A percentile compares a stretch with the other conserved stretches of the same genome.
Conservation (phyloP, 495 filamentous ascomycete genomes). For the Aspergillus diversus region DNA sequence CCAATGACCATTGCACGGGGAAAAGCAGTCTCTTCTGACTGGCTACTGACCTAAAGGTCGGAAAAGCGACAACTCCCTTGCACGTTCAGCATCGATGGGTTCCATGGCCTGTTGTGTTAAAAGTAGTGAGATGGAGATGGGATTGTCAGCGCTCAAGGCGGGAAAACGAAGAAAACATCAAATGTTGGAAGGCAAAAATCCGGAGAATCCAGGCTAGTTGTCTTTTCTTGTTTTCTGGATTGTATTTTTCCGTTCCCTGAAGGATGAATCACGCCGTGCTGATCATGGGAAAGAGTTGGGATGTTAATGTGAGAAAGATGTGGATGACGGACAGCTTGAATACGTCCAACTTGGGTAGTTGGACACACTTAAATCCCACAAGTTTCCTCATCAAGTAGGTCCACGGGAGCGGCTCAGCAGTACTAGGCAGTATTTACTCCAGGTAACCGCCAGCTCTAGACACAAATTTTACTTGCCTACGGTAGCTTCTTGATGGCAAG, state of each 20-base stretch:
- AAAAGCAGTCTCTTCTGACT: conserved; percentile 37
- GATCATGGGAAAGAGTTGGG: neutral
- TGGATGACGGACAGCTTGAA: neutral
- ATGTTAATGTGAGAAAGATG: neutral
- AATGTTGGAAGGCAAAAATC: neutral
- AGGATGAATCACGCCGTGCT: neutral
- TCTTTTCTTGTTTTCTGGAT: neutral
- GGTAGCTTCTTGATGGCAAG: neutral
- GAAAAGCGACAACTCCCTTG: conserved; percentile 51
- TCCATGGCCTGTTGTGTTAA: conserved; percentile 32
- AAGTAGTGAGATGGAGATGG: conserved; percentile 16
- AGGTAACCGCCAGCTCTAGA: neutral
- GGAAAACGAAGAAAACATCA: conserved; percentile 11
- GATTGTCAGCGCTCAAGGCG: conserved; percentile 25
- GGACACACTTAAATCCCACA: neutral
- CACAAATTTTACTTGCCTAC: neutral
- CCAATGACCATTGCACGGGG: conserved; percentile 51
- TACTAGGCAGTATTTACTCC: neutral
- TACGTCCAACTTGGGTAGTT: neutral
- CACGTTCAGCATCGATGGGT: conserved; percentile 48
- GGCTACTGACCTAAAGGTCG: conserved; percentile 52
- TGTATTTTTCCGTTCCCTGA: neutral
- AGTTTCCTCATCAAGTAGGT: neutral
- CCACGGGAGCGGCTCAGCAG: neutral
- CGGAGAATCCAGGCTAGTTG: neutral